Percentiles rank a stretch among this genome's conserved stretches.
These are phyloP conservation scores for Raphanus sativus DNA, from an alignment of 345 rosid species.

Conservation along the genomic window DNA sequence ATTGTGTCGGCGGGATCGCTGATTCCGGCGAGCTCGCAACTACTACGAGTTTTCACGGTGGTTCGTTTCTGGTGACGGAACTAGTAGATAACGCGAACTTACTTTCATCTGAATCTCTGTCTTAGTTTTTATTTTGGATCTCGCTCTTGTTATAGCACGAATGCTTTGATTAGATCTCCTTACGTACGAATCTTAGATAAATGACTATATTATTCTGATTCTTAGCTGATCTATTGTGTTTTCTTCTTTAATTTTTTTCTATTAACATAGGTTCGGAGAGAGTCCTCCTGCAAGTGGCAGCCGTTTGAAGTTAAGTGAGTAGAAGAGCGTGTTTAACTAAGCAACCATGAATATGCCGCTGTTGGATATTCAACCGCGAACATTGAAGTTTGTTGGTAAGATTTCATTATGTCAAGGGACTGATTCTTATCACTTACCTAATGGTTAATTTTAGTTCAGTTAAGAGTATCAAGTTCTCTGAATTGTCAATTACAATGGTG, in stretches of 20 bases:
- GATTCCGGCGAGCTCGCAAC: too few relatives aligned
- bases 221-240: neutral
- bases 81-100: neutral
- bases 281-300: conserved; percentile 9
- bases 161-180: conserved; percentile 9
- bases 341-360: conserved; percentile 58
- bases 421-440: conserved; percentile 12
- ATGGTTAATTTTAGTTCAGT: neutral
- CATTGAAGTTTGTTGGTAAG: conserved; percentile 72
- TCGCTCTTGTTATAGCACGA: neutral
- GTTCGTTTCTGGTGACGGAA: conserved; percentile 6
- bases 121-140: neutral
- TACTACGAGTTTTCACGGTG: conserved; percentile 5
- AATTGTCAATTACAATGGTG: neutral
- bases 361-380: conserved; percentile 82
- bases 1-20: conserved; percentile 29
- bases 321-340: conserved; percentile 25
- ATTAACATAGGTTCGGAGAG: neutral
- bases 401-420: neutral
- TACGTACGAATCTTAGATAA: neutral
- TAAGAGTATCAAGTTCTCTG: neutral
- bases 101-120: conserved; percentile 4
- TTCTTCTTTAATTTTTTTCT: neutral
- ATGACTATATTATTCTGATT: neutral
- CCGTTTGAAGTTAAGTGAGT: conserved; percentile 32